Percentiles rank a stretch among this genome's conserved stretches.
phyloP scores from a whole-genome alignment of 2,329 filamentous ascomycete genomes.

The Dothistroma pini region DNA sequence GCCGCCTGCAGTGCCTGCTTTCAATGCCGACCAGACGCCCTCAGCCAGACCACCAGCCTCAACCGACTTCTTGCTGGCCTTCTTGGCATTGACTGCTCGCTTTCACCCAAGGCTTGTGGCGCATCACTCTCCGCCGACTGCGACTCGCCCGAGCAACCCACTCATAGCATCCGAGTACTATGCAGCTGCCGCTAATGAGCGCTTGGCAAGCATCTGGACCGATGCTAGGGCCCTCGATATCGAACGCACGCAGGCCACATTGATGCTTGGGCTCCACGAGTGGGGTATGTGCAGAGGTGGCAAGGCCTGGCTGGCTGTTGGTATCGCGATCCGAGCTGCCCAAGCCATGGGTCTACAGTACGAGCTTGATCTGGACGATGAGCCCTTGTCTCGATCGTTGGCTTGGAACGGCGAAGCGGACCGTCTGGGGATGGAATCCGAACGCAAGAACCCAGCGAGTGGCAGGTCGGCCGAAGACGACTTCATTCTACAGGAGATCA shows the following conservation, averaged over 20 bases:
- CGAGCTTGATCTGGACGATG: conserved; percentile 45
- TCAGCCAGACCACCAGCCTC: conserved; percentile 47
- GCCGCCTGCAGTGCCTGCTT: conserved; percentile 26
- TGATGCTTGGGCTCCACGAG: conserved; percentile 70
- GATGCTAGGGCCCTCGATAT: conserved; percentile 53
- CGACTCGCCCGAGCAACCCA: conserved; percentile 48
- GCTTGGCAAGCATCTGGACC: conserved; percentile 48
- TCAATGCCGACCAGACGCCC: not conserved
- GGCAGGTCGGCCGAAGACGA: conserved; percentile 33
- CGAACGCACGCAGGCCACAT: conserved; percentile 62
- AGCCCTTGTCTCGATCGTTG: conserved; percentile 36
- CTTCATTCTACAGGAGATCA: conserved; percentile 60
- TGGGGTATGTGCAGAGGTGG: conserved; percentile 63
- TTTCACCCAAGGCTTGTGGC: conserved; percentile 61
- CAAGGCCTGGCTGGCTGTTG: conserved; percentile 64
- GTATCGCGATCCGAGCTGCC: conserved; percentile 57
- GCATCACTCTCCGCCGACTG: conserved; percentile 51
- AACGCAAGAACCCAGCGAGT: conserved; percentile 26
- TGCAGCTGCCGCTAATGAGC: conserved; percentile 54
- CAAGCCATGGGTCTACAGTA: conserved; percentile 60
- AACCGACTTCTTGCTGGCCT: conserved; percentile 58
- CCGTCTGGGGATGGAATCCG: conserved; percentile 33
- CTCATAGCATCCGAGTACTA: conserved; percentile 62
- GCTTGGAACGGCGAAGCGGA: conserved; percentile 39
- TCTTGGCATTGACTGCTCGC: conserved; percentile 60